Conservation (phyloP, 345 rosid species). For the Citrus hindsii region DNA sequence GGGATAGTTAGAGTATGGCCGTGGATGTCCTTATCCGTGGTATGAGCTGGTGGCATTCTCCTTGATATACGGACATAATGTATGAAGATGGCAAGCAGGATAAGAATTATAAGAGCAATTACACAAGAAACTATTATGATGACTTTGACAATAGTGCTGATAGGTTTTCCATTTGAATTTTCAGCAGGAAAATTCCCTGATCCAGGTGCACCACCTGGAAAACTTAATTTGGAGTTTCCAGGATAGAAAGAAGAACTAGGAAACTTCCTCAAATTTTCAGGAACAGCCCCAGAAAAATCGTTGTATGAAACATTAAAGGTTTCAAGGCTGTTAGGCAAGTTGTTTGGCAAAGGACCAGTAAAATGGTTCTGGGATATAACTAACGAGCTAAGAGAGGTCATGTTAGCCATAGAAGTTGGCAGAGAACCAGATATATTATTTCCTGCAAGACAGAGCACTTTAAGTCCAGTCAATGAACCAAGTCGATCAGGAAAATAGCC, state of each 20-base stretch:
- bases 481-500: constrained; percentile 73
- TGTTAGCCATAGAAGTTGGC: constrained; percentile 69
- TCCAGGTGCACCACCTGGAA: constrained; percentile 55
- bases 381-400: constrained; percentile 58
- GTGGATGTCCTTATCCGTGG: constrained; percentile 41
- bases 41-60: constrained; percentile 42
- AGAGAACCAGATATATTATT: constrained; percentile 85
- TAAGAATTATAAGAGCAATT: constrained; percentile 59
- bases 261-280: constrained; percentile 74
- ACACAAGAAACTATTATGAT: constrained; percentile 73
- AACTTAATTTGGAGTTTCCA: constrained; percentile 57
- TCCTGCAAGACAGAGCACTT: constrained; percentile 67
- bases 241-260: constrained; percentile 82
- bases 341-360: constrained; percentile 73
- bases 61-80: constrained; percentile 60
- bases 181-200: constrained; percentile 33
- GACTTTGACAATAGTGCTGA: constrained; percentile 53
- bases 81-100: constrained; percentile 70
- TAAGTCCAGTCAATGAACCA: constrained; percentile 63
- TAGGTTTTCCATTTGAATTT: constrained; percentile 48
- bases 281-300: constrained; percentile 86
- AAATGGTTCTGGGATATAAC: constrained; percentile 80
- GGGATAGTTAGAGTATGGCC: constrained; percentile 46
- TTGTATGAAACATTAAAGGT: constrained; percentile 79
- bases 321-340: constrained; percentile 53